Evolutionary conservation across 495 filamentous ascomycete genomes (phyloP).

Genomic region (Mycothermus thermophilus): DNA sequence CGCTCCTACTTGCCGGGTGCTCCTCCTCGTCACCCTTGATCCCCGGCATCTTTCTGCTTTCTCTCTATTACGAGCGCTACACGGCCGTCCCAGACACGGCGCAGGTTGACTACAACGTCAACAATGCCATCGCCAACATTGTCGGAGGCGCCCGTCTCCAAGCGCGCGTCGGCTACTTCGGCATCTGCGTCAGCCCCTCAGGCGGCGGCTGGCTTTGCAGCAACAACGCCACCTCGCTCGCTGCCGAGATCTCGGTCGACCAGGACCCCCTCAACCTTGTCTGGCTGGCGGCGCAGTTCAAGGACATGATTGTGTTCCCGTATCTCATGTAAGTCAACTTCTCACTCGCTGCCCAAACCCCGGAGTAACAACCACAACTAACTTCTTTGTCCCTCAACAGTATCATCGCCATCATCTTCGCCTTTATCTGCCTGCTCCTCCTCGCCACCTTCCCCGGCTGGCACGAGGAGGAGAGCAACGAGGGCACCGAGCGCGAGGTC

Average conservation of each 20-base stretch:
- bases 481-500: slow-evolving; percentile 53
- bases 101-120: slow-evolving; percentile 75
- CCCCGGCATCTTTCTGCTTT: slow-evolving; percentile 67
- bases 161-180: slow-evolving; percentile 56
- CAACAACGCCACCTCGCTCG: slow-evolving; percentile 64
- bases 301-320: slow-evolving; percentile 69
- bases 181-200: slow-evolving; percentile 62
- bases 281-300: slow-evolving; percentile 67
- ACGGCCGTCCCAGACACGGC: slow-evolving; percentile 51
- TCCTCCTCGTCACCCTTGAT: slow-evolving; percentile 64
- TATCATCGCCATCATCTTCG: slow-evolving; percentile 72
- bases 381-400: slow-evolving; percentile 16
- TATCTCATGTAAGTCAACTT: slow-evolving; percentile 49
- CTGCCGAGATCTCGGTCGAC: slow-evolving; percentile 50
- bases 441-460: slow-evolving; percentile 72
- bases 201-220: slow-evolving; percentile 59
- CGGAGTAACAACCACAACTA: not conserved
- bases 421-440: slow-evolving; percentile 59
- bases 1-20: slow-evolving; percentile 65
- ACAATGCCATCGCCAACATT: slow-evolving; percentile 58
- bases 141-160: slow-evolving; percentile 52
- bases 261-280: slow-evolving; percentile 71
- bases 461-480: slow-evolving; percentile 56
- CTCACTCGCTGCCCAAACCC: not conserved
- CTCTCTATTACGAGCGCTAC: slow-evolving; percentile 57